phyloP scores from a whole-genome alignment of 2,329 filamentous ascomycete genomes.

The Endocalyx cinctus region DNA sequence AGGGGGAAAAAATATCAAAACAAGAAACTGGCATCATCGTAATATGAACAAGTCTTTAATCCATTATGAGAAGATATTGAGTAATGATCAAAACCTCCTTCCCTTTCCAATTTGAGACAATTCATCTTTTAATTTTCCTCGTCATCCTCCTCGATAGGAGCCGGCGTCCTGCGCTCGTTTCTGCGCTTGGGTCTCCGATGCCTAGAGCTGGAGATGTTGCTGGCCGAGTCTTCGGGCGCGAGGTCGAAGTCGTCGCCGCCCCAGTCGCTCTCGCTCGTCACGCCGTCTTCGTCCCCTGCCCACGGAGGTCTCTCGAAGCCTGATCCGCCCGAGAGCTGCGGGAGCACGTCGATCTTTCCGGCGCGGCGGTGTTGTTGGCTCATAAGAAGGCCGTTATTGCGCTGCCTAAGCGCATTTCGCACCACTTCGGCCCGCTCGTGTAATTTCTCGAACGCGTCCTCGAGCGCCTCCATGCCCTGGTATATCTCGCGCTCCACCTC shows the following conservation, averaged over 20 bases:
- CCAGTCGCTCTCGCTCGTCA: slow-evolving; percentile 53
- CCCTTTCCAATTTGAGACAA: no score
- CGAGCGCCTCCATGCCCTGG: slow-evolving; percentile 86
- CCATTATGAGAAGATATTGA: no score
- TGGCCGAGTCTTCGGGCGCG: slow-evolving; percentile 74
- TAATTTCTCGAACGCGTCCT: slow-evolving; percentile 90
- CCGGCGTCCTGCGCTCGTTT: slow-evolving; percentile 66
- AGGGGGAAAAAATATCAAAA: no score
- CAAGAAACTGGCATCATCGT: no score
- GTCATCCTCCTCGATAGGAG: slow-evolving; percentile 65
- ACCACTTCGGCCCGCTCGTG: slow-evolving; percentile 80
- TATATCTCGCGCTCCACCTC: slow-evolving; percentile 94
- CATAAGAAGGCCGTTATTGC: slow-evolving; percentile 70
- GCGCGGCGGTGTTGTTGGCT: slow-evolving; percentile 54
- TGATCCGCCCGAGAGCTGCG: slow-evolving; percentile 44
- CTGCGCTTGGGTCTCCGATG: slow-evolving; percentile 63
- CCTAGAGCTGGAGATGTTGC: slow-evolving; percentile 71
- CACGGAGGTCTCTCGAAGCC: slow-evolving; percentile 45
- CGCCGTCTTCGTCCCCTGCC: slow-evolving; percentile 41
- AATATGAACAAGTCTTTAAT: no score
- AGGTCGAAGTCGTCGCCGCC: slow-evolving; percentile 53
- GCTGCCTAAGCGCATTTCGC: slow-evolving; percentile 72
- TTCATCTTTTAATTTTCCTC: no score
- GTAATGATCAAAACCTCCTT: no score
- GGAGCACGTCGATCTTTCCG: slow-evolving; percentile 49